Base-by-base conservation (phyloP, 805 yeast genomes). In the Hanseniaspora thailandica region DNA sequence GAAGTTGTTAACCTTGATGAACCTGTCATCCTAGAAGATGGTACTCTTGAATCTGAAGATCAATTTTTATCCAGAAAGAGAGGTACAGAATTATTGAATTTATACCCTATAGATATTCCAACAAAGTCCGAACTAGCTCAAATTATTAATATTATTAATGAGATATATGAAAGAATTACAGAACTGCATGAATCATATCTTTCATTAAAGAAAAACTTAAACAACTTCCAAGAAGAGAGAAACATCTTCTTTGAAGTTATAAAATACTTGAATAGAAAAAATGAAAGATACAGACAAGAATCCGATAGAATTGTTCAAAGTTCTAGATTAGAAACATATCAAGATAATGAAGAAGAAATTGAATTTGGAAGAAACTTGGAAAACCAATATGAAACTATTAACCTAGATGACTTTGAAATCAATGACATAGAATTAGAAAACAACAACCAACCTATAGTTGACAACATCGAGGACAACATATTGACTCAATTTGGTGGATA, bases 161-260 rank as follows among this genome's bases (percentile, higher is more conserved):
- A 77, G 8, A 74, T 86, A 49, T 96, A 90, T 68, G 76, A 76
- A 40, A 76, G 95, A 61, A 78, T 90, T 10, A 64, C 71, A 33
- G 87, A 84, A 61, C 72, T 93, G 62, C 77, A 79, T 54, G 83
- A 76, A n/a, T 80, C 95, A 1, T 73, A 81, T 52, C 80, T 77
- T 36, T 72, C 75, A 6, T 72, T 94, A 57, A 71, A 77, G 55
- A 69, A 70, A 41, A 80, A 78, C 57, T 81, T 87, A 63, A 76
- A 77, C 61, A 77, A 76, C 58, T 72, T 88, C 59, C 70, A 80
- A 45, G 96, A 90, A 66, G 74, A 80, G 57, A 80, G 89, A 61
- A 79, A 76, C 48, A 87, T 82, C 5, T 62, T 78, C 17, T 68
- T 68, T 46, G 75, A 73, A 26, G 72, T 80, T 2, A 70, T 77